Conservation (phyloP, 2,329 filamentous ascomycete genomes). For the Fusarium coicis region DNA sequence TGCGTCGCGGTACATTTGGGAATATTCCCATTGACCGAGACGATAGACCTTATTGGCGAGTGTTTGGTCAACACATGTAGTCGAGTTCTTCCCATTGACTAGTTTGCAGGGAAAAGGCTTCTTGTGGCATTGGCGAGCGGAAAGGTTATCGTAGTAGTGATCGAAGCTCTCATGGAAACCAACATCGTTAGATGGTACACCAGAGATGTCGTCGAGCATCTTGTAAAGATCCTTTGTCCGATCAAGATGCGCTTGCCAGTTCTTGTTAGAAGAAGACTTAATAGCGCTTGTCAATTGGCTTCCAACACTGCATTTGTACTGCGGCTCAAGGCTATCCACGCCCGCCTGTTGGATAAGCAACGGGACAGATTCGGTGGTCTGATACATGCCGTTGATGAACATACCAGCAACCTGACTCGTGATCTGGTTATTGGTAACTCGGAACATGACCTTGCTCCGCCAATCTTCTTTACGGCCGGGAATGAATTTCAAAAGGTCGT, state of each 20-base stretch:
- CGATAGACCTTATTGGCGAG: slow-evolving; percentile 78
- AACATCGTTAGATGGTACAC: slow-evolving; percentile 63
- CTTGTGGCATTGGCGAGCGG: slow-evolving; percentile 78
- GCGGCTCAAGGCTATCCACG: slow-evolving; percentile 79
- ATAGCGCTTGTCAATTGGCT: slow-evolving; percentile 55
- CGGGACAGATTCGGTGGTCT: slow-evolving; percentile 53
- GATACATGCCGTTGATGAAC: slow-evolving; percentile 77
- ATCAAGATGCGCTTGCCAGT: slow-evolving; percentile 74
- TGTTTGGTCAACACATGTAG: slow-evolving; percentile 69
- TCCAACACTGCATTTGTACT: slow-evolving; percentile 72
- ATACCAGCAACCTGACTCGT: slow-evolving; percentile 84
- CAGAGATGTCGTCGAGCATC: slow-evolving; percentile 74
- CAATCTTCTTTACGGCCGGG: slow-evolving; percentile 60
- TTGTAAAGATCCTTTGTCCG: slow-evolving; percentile 65
- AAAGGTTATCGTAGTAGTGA: slow-evolving; percentile 88
- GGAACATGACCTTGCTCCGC: slow-evolving; percentile 64
- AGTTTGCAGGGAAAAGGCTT: slow-evolving; percentile 77
- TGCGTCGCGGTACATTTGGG: slow-evolving; percentile 78
- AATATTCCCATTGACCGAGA: slow-evolving; percentile 84
- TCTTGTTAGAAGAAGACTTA: slow-evolving; percentile 54
- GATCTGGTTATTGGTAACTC: slow-evolving; percentile 85
- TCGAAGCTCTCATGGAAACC: slow-evolving; percentile 80
- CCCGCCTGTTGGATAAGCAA: slow-evolving; percentile 62
- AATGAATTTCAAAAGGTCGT: slow-evolving; percentile 74
- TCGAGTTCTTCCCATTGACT: slow-evolving; percentile 56